Percentiles rank a stretch among this genome's conserved stretches.
Evolutionary conservation across 2,329 filamentous ascomycete species (phyloP).

Genomic region (Colletotrichum caudatum): DNA sequence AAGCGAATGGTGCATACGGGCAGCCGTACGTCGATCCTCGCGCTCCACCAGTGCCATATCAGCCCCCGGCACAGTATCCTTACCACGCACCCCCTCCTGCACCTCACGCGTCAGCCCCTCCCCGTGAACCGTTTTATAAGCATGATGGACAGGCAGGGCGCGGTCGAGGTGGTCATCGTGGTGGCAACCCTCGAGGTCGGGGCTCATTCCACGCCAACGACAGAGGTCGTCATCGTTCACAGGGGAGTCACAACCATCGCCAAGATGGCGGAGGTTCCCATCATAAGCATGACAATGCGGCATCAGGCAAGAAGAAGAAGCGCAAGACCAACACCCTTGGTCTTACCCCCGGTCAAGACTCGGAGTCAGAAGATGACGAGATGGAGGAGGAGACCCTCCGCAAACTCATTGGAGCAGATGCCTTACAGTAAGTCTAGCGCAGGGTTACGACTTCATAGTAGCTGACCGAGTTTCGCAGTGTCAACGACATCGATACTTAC

Average conservation of each 20-base stretch:
- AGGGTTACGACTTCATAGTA: not conserved
- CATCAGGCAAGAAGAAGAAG: constrained; percentile 75
- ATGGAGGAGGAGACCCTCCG: constrained; percentile 76
- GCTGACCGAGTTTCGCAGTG: constrained; percentile 50
- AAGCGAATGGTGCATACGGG: constrained; percentile 53
- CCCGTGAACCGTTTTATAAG: constrained; percentile 49
- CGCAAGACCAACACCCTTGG: constrained; percentile 79
- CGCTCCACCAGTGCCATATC: constrained; percentile 47
- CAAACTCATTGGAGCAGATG: constrained; percentile 67
- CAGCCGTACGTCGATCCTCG: constrained; percentile 58
- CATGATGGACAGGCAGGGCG: constrained; percentile 51
- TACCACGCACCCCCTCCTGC: constrained; percentile 56
- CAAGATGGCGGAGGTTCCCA: constrained; percentile 37
- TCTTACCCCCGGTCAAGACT: constrained; percentile 74
- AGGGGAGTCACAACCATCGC: constrained; percentile 49
- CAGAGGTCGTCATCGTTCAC: constrained; percentile 30
- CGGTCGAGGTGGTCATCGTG: constrained; percentile 50
- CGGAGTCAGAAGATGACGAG: constrained; percentile 74
- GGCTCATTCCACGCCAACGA: constrained; percentile 55
- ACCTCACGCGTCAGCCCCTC: constrained; percentile 50
- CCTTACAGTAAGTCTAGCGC: constrained; percentile 62
- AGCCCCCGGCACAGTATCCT: constrained; percentile 47
- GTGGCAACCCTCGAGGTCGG: constrained; percentile 45
- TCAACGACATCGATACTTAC: constrained; percentile 82
- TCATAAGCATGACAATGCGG: constrained; percentile 53